Evolutionary conservation across 192 early-diverging fungal genomes (phyloP).

Genomic region (Lobosporangium transversale): DNA sequence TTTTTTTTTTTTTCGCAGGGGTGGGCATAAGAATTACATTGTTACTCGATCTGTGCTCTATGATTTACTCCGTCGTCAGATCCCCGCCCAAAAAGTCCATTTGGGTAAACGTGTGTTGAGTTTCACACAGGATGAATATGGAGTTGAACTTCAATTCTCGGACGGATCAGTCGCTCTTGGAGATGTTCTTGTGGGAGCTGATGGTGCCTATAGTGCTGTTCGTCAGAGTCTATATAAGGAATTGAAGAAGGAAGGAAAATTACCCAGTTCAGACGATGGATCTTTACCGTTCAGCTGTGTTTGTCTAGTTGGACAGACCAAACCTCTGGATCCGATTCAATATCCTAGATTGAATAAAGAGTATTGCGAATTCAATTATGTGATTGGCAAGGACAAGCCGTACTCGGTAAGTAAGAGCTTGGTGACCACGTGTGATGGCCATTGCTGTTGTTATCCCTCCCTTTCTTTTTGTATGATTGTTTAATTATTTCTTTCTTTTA

Average conservation of each 20-base stretch:
- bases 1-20: background rate
- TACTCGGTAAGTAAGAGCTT: background rate
- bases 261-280: background rate
- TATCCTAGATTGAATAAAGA: background rate
- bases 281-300: slow-evolving; percentile 3
- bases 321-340: background rate
- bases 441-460: too few species aligned
- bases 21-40: background rate
- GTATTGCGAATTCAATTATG: background rate
- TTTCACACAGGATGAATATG: slow-evolving; percentile 11
- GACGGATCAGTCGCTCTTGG: slow-evolving; percentile 23
- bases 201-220: slow-evolving; percentile 35
- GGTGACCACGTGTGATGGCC: too few species aligned
- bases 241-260: background rate
- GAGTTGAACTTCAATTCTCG: slow-evolving; percentile 17
- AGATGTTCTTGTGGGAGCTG: slow-evolving; percentile 43
- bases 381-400: slow-evolving; percentile 1
- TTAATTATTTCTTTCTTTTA: background rate
- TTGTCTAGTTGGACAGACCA: slow-evolving; percentile 19
- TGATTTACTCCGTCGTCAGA: background rate
- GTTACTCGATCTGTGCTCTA: slow-evolving; percentile 14
- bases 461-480: background rate
- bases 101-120: slow-evolving; percentile 20
- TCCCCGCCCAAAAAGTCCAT: slow-evolving; percentile 10
- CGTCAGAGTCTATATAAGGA: slow-evolving; percentile 16